phyloP scores from a whole-genome alignment of 2,329 filamentous ascomycete genomes.

The Coniochaeta hoffmannii region DNA sequence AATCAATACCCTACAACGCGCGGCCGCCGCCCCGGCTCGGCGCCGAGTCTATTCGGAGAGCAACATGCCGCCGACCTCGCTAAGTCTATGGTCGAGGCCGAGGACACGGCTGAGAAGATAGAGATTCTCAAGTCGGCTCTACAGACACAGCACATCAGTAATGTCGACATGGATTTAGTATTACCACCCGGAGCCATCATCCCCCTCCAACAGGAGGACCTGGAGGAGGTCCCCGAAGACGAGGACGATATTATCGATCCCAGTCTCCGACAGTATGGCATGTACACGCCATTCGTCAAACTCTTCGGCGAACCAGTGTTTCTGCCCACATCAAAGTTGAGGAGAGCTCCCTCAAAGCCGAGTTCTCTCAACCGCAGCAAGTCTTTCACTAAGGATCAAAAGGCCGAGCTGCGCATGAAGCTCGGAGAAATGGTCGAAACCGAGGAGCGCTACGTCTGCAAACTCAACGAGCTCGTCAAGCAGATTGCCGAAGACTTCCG shows the following conservation, averaged over 20 bases:
- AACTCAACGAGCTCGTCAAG: constrained; percentile 76
- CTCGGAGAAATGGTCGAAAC: constrained; percentile 88
- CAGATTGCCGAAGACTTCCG: constrained; percentile 76
- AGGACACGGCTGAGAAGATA: constrained; percentile 67
- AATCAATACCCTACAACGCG: constrained; percentile 45
- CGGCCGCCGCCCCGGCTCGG: constrained; percentile 53
- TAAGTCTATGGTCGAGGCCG: constrained; percentile 73
- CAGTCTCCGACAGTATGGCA: constrained; percentile 62
- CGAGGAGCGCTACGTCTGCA: constrained; percentile 87
- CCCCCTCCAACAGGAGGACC: constrained; percentile 51
- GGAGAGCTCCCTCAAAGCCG: constrained; percentile 80
- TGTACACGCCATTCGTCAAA: constrained; percentile 69
- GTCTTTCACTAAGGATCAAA: constrained; percentile 73
- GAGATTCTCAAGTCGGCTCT: constrained; percentile 67
- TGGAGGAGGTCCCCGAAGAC: constrained; percentile 51
- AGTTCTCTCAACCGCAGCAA: constrained; percentile 71
- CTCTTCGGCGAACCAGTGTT: constrained; percentile 80
- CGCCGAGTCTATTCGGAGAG: constrained; percentile 72
- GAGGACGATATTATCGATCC: constrained; percentile 61
- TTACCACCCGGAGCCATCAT: constrained; percentile 71
- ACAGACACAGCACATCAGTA: constrained; percentile 73
- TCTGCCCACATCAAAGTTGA: constrained; percentile 75
- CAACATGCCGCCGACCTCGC: constrained; percentile 90
- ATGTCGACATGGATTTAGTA: constrained; percentile 82
- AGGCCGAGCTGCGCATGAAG: constrained; percentile 77